Conservation (phyloP, 2,329 filamentous ascomycete genomes). For the Aspergillus tubingensis region DNA sequence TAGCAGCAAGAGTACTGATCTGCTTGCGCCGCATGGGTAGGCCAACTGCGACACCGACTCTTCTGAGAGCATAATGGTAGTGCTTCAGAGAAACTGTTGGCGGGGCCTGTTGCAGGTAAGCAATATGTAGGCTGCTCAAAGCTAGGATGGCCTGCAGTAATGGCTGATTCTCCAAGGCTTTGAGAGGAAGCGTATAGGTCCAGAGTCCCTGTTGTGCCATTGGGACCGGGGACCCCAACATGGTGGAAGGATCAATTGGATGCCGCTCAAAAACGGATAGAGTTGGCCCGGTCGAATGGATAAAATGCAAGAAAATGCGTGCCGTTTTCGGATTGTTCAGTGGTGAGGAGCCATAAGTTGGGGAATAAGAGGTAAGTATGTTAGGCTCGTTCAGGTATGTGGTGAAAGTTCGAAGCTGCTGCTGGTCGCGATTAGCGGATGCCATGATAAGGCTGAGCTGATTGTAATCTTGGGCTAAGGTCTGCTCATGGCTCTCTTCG, state of each 20-base stretch:
- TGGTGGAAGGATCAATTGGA: constrained; percentile 68
- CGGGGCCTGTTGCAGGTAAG: constrained; percentile 73
- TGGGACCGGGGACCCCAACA: constrained; percentile 65
- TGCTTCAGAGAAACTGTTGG: constrained; percentile 84
- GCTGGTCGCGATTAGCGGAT: constrained; percentile 48
- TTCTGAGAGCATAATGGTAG: constrained; percentile 80
- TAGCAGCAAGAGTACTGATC: constrained; percentile 82
- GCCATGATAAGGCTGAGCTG: constrained; percentile 48
- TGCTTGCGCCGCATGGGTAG: constrained; percentile 69
- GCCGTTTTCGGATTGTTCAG: constrained; percentile 78
- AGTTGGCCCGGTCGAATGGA: constrained; percentile 81
- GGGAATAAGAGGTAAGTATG: constrained; percentile 65
- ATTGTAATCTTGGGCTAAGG: constrained; percentile 37
- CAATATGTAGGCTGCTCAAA: constrained; percentile 81
- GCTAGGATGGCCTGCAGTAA: constrained; percentile 90
- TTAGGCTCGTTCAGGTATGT: constrained; percentile 51
- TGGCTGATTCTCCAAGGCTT: constrained; percentile 81
- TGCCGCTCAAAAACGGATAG: constrained; percentile 87
- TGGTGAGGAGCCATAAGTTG: constrained; percentile 67
- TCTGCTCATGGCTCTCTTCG: constrained; percentile 54
- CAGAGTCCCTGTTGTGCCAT: constrained; percentile 61
- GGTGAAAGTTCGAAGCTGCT: constrained; percentile 52
- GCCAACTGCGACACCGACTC: constrained; percentile 74
- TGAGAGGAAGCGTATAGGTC: constrained; percentile 78
- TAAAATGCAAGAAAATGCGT: constrained; percentile 86